Conservation (phyloP, 225 moss, liverwort and hornwort species). For the Anthoceros angustus region DNA sequence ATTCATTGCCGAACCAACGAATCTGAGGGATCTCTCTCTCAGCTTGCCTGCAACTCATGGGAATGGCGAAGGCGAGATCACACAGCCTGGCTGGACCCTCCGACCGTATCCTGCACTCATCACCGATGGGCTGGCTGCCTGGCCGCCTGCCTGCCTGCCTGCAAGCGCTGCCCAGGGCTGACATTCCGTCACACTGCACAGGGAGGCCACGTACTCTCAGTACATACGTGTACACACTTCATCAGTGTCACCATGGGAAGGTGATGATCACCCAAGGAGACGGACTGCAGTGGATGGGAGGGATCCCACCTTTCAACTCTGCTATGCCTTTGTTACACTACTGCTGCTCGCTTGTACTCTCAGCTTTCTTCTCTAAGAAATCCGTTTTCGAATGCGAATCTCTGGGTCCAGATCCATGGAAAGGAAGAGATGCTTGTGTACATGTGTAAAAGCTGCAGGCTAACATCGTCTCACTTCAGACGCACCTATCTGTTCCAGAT, state of each 20-base stretch:
- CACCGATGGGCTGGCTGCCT: too few relatives aligned
- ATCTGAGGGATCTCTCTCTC: background rate
- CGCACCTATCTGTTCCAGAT: background rate
- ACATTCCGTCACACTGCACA: too few relatives aligned
- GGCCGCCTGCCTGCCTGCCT: too few relatives aligned
- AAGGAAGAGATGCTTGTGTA: background rate
- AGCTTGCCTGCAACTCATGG: background rate
- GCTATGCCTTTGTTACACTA: background rate
- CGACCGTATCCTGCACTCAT: too few relatives aligned
- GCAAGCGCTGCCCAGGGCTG: too few relatives aligned
- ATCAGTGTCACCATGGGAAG: too few relatives aligned
- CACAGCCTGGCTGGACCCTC: background rate
- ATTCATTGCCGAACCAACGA: conserved; percentile 1
- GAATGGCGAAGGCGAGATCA: background rate
- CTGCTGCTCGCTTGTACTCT: background rate
- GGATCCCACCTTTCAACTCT: background rate
- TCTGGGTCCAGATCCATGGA: background rate
- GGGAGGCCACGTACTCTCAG: too few relatives aligned
- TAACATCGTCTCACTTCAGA: background rate
- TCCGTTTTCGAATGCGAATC: background rate
- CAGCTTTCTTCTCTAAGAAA: background rate
- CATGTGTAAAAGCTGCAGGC: background rate
- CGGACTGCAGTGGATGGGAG: background rate
- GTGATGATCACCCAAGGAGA: background rate
- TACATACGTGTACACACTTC: too few relatives aligned